Percentiles rank a stretch among this genome's conserved stretches.
Conservation (phyloP, 169 alveolate species). For the Plasmodium chabaudi region DNA sequence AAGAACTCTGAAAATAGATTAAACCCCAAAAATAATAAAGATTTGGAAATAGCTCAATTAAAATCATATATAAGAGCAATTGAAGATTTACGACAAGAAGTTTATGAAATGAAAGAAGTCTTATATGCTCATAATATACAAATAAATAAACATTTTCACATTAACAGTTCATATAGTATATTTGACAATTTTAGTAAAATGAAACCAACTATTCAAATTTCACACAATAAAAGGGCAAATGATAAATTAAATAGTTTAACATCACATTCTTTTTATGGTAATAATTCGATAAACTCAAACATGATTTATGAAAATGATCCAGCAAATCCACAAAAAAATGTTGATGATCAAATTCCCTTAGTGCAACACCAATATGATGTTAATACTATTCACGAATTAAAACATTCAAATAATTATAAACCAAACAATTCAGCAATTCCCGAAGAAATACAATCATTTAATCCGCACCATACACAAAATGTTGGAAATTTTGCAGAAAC, state of each 20-base stretch:
- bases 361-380: conserved; percentile 43
- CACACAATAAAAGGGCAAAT: conserved; percentile 11
- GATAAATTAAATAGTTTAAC: conserved; percentile 37
- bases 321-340: not conserved
- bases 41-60: conserved; percentile 19
- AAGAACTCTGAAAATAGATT: conserved; percentile 8
- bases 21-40: conserved; percentile 10
- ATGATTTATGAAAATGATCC: not conserved
- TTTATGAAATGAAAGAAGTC: conserved; percentile 61
- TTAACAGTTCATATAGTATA: conserved; percentile 30
- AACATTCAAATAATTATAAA: not conserved
- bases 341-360: not conserved
- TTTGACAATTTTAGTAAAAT: conserved; percentile 46
- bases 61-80: conserved; percentile 53
- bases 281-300: not conserved
- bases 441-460: not conserved
- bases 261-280: conserved; percentile 23
- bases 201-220: conserved; percentile 25
- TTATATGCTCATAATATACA: conserved; percentile 42
- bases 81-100: conserved; percentile 66
- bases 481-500: not conserved
- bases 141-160: conserved; percentile 36
- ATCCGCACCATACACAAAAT: not conserved
- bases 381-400: conserved; percentile 37
- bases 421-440: not conserved